phyloP scores from a whole-genome alignment of 2,329 filamentous ascomycete species.

The Cryphonectria parasitica region DNA sequence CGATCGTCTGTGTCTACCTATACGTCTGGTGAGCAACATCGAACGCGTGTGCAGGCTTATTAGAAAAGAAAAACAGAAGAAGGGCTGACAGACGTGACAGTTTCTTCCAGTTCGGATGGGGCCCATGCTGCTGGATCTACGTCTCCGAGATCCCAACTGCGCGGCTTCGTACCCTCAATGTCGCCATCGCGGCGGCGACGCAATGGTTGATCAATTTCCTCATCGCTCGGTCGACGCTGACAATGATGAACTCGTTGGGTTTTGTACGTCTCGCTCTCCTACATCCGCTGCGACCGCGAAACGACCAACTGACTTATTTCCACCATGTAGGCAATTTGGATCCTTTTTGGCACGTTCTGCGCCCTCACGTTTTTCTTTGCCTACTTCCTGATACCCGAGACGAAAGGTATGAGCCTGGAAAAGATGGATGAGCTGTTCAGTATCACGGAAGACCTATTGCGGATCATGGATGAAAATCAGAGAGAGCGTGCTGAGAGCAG shows the following conservation, averaged over 20 bases:
- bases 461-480: constrained; percentile 33
- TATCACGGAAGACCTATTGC: constrained; percentile 50
- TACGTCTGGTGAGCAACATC: constrained; percentile 58
- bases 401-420: constrained; percentile 67
- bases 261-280: constrained; percentile 39
- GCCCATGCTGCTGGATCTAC: constrained; percentile 66
- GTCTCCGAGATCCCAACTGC: constrained; percentile 65
- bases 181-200: constrained; percentile 62
- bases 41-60: not conserved
- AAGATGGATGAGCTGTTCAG: constrained; percentile 71
- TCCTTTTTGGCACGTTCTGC: constrained; percentile 71
- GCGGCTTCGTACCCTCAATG: constrained; percentile 60
- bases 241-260: constrained; percentile 64
- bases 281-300: not conserved
- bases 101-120: constrained; percentile 66
- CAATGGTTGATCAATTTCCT: constrained; percentile 70
- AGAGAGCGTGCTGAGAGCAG: constrained; percentile 19
- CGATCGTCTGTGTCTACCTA: constrained; percentile 72
- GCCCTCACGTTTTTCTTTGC: constrained; percentile 68
- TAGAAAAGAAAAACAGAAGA: too few relatives aligned
- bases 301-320: constrained; percentile 11
- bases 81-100: constrained; percentile 29
- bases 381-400: constrained; percentile 72
- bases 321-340: constrained; percentile 59
- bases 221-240: constrained; percentile 65